A percentile compares a stretch with the other conserved stretches of the same genome.
Evolutionary conservation across 441 rosid genomes (phyloP).

Genomic region (Dalechampia spathulata): DNA sequence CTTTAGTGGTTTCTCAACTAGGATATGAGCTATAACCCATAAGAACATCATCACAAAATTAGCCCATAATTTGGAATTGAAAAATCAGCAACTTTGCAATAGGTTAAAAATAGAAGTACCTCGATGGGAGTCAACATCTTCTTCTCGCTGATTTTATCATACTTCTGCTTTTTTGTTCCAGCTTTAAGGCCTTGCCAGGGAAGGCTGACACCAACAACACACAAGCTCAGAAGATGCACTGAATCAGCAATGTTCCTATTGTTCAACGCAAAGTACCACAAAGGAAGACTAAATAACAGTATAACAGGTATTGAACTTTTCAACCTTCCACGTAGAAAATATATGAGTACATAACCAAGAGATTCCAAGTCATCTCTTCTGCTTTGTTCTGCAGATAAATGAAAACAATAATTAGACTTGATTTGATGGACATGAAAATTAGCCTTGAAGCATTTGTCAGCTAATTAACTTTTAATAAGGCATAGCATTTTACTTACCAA

Average conservation of each 20-base stretch:
- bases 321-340: slow-evolving; percentile 81
- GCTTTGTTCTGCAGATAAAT: slow-evolving; percentile 56
- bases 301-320: neutral
- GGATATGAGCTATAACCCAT: neutral
- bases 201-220: slow-evolving; percentile 40
- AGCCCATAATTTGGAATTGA: neutral
- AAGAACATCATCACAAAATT: neutral
- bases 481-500: slow-evolving; percentile 40
- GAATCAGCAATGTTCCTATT: neutral
- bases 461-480: slow-evolving; percentile 1
- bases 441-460: slow-evolving; percentile 2
- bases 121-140: slow-evolving; percentile 68
- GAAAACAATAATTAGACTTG: slow-evolving; percentile 4
- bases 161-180: slow-evolving; percentile 84
- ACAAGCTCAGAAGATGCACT: slow-evolving; percentile 9
- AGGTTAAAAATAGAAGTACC: slow-evolving; percentile 29
- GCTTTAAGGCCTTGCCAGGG: slow-evolving; percentile 91
- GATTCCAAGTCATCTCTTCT: slow-evolving; percentile 85
- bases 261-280: neutral
- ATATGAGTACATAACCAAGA: slow-evolving; percentile 76
- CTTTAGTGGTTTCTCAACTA: neutral
- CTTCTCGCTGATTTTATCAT: slow-evolving; percentile 78
- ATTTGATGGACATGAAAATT: neutral
- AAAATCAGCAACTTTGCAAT: neutral
- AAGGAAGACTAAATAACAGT: slow-evolving; percentile 13